Evolutionary conservation across 2,329 filamentous ascomycete genomes (phyloP), one percentile per base, ranked within the genome.

Genomic region (Pyricularia sp.): DNA sequence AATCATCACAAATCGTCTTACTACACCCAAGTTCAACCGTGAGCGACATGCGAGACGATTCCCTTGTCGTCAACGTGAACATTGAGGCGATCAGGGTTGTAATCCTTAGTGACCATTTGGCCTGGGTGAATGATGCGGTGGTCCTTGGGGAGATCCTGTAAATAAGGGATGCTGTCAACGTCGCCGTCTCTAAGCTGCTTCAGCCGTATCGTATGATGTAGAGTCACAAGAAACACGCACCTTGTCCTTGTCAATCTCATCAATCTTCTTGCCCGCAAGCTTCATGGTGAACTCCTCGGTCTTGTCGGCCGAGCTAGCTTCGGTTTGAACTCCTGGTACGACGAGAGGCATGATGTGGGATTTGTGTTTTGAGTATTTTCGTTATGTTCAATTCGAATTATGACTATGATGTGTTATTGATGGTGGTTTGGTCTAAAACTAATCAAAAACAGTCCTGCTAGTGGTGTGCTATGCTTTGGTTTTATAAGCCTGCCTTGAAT

Each of bases 201-300:
- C 2, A 33, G 2, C 4, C 10, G 31, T 10, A 33, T 33, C 31
- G 5, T 33, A 7, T 33, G 31, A 33, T 10, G 31, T 2, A 33
- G 9, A 42, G 36, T 14, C 9, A 42, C n/a, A n/a, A n/a, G n/a
- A n/a, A n/a, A 7, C 28, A 30, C 28, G 28, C 78, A 89, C 88
- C 10, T 82, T 86, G 75, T 86, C 85, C 71, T 81, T 81, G 23
- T 78, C 76, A 20, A 78, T 74, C 0, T 87, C 86, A 12, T 82
- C 82, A 14, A 89, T 77, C 65, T 82, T 89, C 85, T 90, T 90
- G 75, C 88, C 88, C 64, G 87, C 83, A 4, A 90, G 80, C 81
- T 88, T 88, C 78, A 83, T 84, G 72, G 79, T 80, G 88, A 88
- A 90, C 73, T 87, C 81, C 70, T 86, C 80, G 50, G 82, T 85